Conservation (phyloP, 352 stramenopile species). For the Phytopythium helicoides region DNA sequence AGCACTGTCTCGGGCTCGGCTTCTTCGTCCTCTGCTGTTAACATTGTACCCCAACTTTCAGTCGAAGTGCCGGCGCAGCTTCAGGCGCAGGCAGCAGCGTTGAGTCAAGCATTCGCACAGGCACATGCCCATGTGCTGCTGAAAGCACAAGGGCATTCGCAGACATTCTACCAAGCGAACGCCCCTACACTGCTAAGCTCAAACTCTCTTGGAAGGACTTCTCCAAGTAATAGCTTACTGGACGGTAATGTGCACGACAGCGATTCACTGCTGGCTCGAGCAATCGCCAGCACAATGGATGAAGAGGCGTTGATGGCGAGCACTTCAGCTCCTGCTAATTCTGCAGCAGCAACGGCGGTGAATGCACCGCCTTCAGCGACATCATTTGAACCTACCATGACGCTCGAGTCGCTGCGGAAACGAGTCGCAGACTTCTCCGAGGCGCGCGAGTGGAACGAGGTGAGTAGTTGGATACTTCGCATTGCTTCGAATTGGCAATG, state of each 20-base stretch:
- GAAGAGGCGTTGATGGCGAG: conserved; percentile 33
- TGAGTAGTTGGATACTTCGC: conserved; percentile 43
- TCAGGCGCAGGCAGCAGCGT: conserved; percentile 28
- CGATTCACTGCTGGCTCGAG: conserved; percentile 43
- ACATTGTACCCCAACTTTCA: too few species aligned
- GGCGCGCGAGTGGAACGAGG: conserved; percentile 61
- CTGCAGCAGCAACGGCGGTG: conserved; percentile 18
- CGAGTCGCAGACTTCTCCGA: conserved; percentile 52
- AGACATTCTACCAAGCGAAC: conserved; percentile 32
- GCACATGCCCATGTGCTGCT: conserved; percentile 26
- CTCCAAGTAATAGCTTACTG: conserved; percentile 5
- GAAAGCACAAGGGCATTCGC: conserved; percentile 32
- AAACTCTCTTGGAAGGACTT: not conserved
- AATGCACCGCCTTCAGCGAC: conserved; percentile 3
- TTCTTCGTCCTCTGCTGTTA: too few species aligned
- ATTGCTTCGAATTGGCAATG: too few species aligned
- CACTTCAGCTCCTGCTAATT: conserved; percentile 11
- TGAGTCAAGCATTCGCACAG: conserved; percentile 25
- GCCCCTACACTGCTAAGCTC: conserved; percentile 19
- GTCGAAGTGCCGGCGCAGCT: conserved; percentile 6
- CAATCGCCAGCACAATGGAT: conserved; percentile 51
- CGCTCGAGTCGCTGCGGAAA: conserved; percentile 47
- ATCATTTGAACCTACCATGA: conserved; percentile 53
- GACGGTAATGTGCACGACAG: conserved; percentile 44
- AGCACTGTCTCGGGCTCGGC: not conserved